These are phyloP conservation scores for Agroathelia rolfsii DNA, from an alignment of 1,284 basidiomycete genomes.

Conservation along the genomic window DNA sequence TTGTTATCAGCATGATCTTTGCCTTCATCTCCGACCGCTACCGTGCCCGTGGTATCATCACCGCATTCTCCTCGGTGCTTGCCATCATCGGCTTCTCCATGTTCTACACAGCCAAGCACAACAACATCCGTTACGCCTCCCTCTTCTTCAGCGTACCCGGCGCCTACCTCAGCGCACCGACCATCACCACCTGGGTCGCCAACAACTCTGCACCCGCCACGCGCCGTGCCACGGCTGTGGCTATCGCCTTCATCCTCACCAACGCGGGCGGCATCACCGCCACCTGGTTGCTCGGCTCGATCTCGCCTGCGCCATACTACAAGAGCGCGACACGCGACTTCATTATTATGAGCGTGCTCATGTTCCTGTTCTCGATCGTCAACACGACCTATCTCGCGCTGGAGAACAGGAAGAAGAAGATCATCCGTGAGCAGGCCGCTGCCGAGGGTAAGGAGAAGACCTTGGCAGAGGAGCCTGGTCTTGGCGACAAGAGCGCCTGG, in stretches of 20 bases:
- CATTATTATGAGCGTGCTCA: slow-evolving; percentile 25
- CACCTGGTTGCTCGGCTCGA: slow-evolving; percentile 39
- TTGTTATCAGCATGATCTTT: slow-evolving; percentile 30
- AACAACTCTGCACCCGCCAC: slow-evolving; percentile 50
- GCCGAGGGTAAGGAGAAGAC: no score
- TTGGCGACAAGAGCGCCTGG: no score
- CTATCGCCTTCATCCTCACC: slow-evolving; percentile 41
- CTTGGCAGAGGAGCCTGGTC: no score
- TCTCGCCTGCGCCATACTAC: slow-evolving; percentile 34
- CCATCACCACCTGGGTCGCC: slow-evolving; percentile 39
- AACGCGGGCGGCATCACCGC: slow-evolving; percentile 50
- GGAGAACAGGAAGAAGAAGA: slow-evolving; percentile 25
- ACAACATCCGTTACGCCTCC: slow-evolving; percentile 35
- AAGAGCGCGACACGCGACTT: slow-evolving; percentile 28
- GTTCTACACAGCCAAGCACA: slow-evolving; percentile 31
- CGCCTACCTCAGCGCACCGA: slow-evolving; percentile 32
- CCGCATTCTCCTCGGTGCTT: slow-evolving; percentile 27
- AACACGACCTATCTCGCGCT: slow-evolving; percentile 25
- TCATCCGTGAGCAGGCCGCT: slow-evolving; percentile 10
- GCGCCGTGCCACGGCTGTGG: slow-evolving; percentile 44
- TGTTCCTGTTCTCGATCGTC: slow-evolving; percentile 20
- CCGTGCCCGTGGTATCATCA: slow-evolving; percentile 29
- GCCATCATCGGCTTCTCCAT: slow-evolving; percentile 35
- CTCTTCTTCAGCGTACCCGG: slow-evolving; percentile 42
- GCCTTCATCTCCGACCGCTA: slow-evolving; percentile 34